Base-by-base conservation (phyloP, 805 yeast genomes). In the Starmerella scarabaei region DNA sequence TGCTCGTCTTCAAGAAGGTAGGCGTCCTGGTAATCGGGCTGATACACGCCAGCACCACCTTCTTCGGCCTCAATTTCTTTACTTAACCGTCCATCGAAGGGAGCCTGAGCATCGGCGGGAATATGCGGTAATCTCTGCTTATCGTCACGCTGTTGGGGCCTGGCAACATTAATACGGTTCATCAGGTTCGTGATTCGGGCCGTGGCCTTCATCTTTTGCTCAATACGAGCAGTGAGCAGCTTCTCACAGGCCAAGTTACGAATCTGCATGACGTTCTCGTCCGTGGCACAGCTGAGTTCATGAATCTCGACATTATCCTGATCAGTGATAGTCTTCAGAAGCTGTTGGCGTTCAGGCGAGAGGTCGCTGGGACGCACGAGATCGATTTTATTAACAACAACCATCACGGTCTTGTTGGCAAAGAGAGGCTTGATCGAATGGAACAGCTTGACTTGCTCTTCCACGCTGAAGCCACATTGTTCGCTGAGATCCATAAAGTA, bases 1-100 rank as follows among this genome's bases (percentile, higher is more conserved):
- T 83, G 93, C 38, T 88, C 97, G 59, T 91, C 88, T 52, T 88
- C 98, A 53, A 91, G 69, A 47, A 91, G 52, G 63, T 93, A 91
- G 56, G 78, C 80, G 58, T 88, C 97, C 61, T 85, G 83, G 65
- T 91, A 69, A 66, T 91, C 85, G 58, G 91, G 74, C 66, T 85
- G 91, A 70, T 66, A 91, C 27, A 91, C 98, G 70, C 98, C 98
- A 33, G 98, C 96, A 59, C 98, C 98, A 59, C 98, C 98, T 55
- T 91, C 83, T 60, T 80, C 95, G 36, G 72, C 79, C 66, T 91
- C 98, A 47, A 85, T 68, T 58, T 91, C 97, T 56, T 83, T 73
- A 30, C 93, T 85, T 55, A 91, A 71, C 61, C 94, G 76, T 15
- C 47, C 48, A 19, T 33, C 41, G 56, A 80, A 71, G 49, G 94